A percentile compares a stretch with the other conserved stretches of the same genome.
Conservation (phyloP, 2,329 filamentous ascomycete species). For the Ophiostoma piceae region DNA sequence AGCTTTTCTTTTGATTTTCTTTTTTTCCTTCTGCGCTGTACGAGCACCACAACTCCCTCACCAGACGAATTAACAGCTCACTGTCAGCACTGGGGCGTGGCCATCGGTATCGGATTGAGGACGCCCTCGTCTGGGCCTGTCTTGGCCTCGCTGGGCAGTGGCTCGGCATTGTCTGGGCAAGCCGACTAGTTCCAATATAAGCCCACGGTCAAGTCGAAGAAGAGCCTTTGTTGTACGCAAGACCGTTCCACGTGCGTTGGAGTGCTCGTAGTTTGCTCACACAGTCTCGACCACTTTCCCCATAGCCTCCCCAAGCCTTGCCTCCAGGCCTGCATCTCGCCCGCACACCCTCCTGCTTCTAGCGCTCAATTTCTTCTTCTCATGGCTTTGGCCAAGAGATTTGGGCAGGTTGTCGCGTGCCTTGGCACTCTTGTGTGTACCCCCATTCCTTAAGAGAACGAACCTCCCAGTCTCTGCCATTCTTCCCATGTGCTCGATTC, state of each 20-base stretch:
- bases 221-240: background rate
- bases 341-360: background rate
- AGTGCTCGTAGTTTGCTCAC: background rate
- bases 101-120: conserved; percentile 1
- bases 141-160: conserved; percentile 11
- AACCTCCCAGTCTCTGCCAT: background rate
- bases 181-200: background rate
- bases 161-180: conserved; percentile 13
- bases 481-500: conserved; percentile 15
- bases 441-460: background rate
- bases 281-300: background rate
- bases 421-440: conserved; percentile 11
- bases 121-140: background rate
- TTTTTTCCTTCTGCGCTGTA: background rate
- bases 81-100: background rate
- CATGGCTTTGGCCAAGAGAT: conserved; percentile 10
- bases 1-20: background rate
- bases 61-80: background rate
- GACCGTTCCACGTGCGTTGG: conserved; percentile 12
- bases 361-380: background rate
- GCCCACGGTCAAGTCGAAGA: conserved; percentile 9
- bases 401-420: conserved; percentile 13
- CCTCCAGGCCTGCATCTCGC: conserved; percentile 1
- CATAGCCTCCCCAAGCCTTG: background rate
- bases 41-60: background rate